These are phyloP conservation scores for Mortierella sp. DNA, from an alignment of 371 early-diverging fungal species.

Conservation along the genomic window DNA sequence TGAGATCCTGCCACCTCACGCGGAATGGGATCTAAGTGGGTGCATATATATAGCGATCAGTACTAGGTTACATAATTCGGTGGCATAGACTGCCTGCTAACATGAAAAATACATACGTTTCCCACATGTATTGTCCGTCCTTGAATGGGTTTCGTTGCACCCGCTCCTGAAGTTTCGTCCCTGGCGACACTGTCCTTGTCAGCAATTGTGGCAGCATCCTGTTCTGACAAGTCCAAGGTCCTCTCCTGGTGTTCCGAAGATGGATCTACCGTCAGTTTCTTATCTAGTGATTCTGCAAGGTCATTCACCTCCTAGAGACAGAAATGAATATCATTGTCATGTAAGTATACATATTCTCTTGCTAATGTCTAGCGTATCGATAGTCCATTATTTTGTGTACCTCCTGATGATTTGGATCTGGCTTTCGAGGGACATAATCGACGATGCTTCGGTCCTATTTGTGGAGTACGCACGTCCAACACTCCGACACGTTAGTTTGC, in stretches of 20 bases:
- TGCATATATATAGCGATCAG: too few species aligned
- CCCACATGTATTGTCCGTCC: conserved; percentile 59
- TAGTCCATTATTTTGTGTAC: neutral
- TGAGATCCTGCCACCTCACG: conserved; percentile 86
- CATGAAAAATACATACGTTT: conserved; percentile 63
- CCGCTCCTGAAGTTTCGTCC: neutral
- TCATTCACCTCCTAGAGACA: conserved; percentile 16
- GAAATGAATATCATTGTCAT: too few species aligned
- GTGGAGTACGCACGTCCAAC: too few species aligned
- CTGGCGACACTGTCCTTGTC: neutral
- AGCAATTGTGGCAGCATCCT: neutral
- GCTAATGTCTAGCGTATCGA: too few species aligned
- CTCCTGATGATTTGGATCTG: conserved; percentile 2
- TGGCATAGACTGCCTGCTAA: too few species aligned
- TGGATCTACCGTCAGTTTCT: conserved; percentile 22
- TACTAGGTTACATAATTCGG: too few species aligned
- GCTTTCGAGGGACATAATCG: conserved; percentile 28
- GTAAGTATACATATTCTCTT: too few species aligned
- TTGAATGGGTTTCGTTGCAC: conserved; percentile 2
- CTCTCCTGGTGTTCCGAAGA: conserved; percentile 7
- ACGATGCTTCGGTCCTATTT: conserved; percentile 41
- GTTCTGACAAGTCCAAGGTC: neutral
- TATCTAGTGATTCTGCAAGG: conserved; percentile 20
- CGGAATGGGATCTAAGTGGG: conserved; percentile 78
- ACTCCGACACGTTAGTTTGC: too few species aligned